Conservation (phyloP, 805 yeast species). For the Metschnikowia bowlesiae region DNA sequence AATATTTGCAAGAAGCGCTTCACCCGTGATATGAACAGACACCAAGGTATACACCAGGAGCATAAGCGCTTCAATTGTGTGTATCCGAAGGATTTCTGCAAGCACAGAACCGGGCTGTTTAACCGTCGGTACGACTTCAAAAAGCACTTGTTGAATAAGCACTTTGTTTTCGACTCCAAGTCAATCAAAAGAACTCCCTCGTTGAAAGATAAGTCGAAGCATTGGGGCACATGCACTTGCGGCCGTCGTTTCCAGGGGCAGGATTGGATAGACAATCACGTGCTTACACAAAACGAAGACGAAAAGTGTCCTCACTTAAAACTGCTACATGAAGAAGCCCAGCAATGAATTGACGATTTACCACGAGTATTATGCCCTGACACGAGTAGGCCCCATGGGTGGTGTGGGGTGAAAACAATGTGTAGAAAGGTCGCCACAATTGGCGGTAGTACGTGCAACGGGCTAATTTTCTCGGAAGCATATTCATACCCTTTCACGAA, state of each 20-base stretch:
- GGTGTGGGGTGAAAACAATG: not conserved
- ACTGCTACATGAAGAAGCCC: not conserved
- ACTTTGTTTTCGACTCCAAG: conserved; percentile 51
- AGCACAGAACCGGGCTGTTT: conserved; percentile 58
- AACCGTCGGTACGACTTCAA: conserved; percentile 67
- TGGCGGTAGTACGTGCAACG: not conserved
- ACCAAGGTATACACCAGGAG: conserved; percentile 56
- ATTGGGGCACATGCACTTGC: conserved; percentile 49
- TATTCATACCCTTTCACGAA: not conserved
- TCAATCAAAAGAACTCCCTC: conserved; percentile 43
- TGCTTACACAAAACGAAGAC: conserved; percentile 22
- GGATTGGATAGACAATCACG: conserved; percentile 36
- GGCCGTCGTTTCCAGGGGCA: conserved; percentile 30
- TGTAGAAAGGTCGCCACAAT: not conserved
- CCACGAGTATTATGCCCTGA: not conserved
- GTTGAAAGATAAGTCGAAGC: conserved; percentile 48
- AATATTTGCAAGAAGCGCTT: conserved; percentile 50
- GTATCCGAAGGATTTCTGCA: conserved; percentile 51
- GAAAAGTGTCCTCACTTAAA: conserved; percentile 19
- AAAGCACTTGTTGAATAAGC: conserved; percentile 58
- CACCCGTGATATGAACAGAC: conserved; percentile 58
- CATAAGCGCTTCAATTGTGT: conserved; percentile 55
- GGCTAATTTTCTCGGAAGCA: not conserved
- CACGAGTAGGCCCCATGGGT: not conserved
- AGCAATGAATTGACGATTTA: not conserved